Percentiles rank a stretch among this genome's conserved stretches.
Conservation (phyloP, 2,329 filamentous ascomycete species). For the Chaetomium sp. region DNA sequence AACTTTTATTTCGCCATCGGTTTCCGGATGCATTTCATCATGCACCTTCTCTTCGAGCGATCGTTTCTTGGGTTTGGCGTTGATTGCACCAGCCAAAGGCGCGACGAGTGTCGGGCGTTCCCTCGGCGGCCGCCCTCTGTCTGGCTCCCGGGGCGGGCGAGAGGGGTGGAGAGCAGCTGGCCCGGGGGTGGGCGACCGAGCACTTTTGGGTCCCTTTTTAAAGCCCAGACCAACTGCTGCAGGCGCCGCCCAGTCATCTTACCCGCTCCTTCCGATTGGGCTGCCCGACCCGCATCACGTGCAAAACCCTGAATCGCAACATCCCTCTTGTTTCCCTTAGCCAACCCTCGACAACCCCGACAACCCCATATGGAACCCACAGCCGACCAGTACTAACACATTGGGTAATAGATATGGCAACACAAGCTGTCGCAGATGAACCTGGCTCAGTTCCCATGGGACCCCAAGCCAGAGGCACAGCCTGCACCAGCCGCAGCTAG, state of each 20-base stretch:
- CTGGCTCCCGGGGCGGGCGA: constrained; percentile 31
- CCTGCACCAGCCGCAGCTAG: constrained; percentile 45
- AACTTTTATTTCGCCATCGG: constrained; percentile 23
- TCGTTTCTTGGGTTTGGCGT: constrained; percentile 6
- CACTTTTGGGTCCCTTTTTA: constrained; percentile 60
- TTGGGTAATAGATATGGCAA: constrained; percentile 79
- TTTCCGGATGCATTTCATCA: constrained; percentile 25
- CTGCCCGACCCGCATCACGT: constrained; percentile 31
- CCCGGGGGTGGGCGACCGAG: constrained; percentile 50
- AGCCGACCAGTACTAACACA: constrained; percentile 19
- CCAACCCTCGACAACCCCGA: constrained; percentile 9
- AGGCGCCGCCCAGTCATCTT: constrained; percentile 29
- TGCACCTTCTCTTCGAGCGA: neutral
- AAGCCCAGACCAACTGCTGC: constrained; percentile 40
- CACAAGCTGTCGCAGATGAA: constrained; percentile 81
- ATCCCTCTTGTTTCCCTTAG: constrained; percentile 2
- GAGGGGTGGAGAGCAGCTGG: constrained; percentile 45
- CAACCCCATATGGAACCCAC: neutral
- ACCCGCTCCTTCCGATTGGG: constrained; percentile 36
- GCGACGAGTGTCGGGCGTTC: constrained; percentile 26
- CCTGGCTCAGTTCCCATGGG: constrained; percentile 92
- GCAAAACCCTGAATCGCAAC: constrained; percentile 10
- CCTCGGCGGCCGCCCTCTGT: constrained; percentile 22
- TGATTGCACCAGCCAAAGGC: constrained; percentile 15
- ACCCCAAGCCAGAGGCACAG: constrained; percentile 73